Conservation (phyloP, 1,139 yeast species). For the Pneumocystis carinii region DNA sequence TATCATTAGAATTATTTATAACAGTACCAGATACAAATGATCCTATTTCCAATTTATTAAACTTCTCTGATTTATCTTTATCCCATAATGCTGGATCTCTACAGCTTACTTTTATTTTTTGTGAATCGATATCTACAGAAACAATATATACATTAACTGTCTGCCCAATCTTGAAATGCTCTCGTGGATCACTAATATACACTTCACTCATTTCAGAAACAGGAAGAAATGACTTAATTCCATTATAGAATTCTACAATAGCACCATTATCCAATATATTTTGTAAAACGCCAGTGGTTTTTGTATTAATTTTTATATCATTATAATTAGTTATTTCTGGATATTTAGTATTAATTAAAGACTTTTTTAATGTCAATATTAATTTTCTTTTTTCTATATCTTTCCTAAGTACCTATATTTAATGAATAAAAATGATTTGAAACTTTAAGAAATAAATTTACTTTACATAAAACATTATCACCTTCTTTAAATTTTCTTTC, state of each 20-base stretch:
- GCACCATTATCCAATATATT: slow-evolving; percentile 65
- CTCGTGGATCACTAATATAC: slow-evolving; percentile 60
- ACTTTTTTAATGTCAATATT: slow-evolving; percentile 62
- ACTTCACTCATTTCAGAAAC: slow-evolving; percentile 81
- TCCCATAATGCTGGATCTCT: slow-evolving; percentile 45
- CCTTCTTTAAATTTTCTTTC: slow-evolving; percentile 85
- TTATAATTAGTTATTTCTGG: slow-evolving; percentile 34
- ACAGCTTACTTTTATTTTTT: slow-evolving; percentile 57
- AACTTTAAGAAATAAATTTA: slow-evolving; percentile 13
- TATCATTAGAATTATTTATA: slow-evolving; percentile 53
- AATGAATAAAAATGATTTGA: slow-evolving; percentile 20
- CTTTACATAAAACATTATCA: slow-evolving; percentile 61
- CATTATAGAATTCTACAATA: slow-evolving; percentile 68
- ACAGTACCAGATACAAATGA: slow-evolving; percentile 47
- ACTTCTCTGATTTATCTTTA: slow-evolving; percentile 17
- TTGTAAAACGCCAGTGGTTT: slow-evolving; percentile 62
- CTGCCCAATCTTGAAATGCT: slow-evolving; percentile 70
- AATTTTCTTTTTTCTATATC: slow-evolving; percentile 33
- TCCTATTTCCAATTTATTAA: slow-evolving; percentile 44
- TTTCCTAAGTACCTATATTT: slow-evolving; percentile 24
- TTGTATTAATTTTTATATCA: slow-evolving; percentile 42
- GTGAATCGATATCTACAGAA: slow-evolving; percentile 38
- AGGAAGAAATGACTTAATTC: slow-evolving; percentile 66
- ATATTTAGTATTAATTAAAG: slow-evolving; percentile 51
- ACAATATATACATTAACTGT: slow-evolving; percentile 60